These are phyloP conservation scores for Parietichytrium sp. DNA, from an alignment of 108 stramenopile genomes.

Conservation along the genomic window DNA sequence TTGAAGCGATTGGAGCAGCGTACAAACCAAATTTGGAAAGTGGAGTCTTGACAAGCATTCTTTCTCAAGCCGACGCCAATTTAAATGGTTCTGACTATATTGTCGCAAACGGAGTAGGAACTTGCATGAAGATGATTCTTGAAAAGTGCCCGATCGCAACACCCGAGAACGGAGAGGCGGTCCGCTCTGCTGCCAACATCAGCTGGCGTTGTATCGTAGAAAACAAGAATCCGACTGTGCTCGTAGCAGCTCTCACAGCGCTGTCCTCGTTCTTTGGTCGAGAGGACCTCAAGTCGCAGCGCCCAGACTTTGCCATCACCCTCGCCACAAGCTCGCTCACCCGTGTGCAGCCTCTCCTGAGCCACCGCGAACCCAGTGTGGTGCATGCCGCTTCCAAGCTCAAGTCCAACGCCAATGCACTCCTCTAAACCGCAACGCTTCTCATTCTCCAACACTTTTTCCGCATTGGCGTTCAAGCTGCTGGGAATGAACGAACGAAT, in stretches of 20 bases:
- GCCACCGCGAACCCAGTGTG: not conserved
- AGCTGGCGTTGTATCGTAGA: slow-evolving; percentile 28
- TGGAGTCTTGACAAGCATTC: not conserved
- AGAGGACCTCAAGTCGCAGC: not conserved
- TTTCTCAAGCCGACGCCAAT: not conserved
- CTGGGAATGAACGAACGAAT: no score
- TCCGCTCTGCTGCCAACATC: no score
- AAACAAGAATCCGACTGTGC: not conserved
- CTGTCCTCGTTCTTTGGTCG: not conserved
- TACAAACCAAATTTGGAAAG: not conserved
- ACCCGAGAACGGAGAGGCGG: no score
- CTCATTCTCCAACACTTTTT: no score
- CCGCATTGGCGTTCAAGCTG: no score
- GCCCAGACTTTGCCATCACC: not conserved
- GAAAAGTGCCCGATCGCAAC: no score
- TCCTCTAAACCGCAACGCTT: no score
- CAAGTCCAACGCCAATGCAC: no score
- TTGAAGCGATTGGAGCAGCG: slow-evolving; percentile 13
- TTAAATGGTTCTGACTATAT: slow-evolving; percentile 20
- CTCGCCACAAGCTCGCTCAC: not conserved
- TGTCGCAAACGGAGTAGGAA: slow-evolving; percentile 17
- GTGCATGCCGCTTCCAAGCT: slow-evolving; percentile 34
- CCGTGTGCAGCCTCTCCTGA: slow-evolving; percentile 2
- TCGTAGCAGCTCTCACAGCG: slow-evolving; percentile 27
- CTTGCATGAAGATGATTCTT: no score